Evolutionary conservation across 75 land plant species (phyloP).

Genomic region (Isoetes taiwanensis): DNA sequence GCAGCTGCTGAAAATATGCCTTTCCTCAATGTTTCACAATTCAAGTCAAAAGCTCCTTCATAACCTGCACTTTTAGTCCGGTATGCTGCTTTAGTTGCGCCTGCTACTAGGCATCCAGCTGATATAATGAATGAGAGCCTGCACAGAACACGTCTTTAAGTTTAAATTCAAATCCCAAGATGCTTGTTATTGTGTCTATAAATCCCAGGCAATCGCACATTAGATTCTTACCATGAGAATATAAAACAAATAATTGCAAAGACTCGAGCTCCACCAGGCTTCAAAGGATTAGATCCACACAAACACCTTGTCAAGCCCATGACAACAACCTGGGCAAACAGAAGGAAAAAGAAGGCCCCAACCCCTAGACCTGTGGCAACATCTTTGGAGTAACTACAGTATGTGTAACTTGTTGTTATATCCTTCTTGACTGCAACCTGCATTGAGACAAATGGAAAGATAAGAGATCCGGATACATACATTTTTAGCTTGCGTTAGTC

Average conservation of each 20-base stretch:
- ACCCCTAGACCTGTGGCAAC: background rate
- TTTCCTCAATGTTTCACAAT: conserved; percentile 51
- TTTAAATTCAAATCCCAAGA: too few relatives aligned
- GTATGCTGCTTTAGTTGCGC: conserved; percentile 60
- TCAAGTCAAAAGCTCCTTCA: conserved; percentile 3
- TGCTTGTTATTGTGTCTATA: too few relatives aligned
- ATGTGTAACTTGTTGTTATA: background rate
- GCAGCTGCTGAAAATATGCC: conserved; percentile 79
- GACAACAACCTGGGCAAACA: background rate
- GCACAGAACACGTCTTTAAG: conserved; percentile 12
- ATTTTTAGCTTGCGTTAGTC: too few relatives aligned
- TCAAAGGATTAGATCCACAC: background rate
- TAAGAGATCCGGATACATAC: too few relatives aligned
- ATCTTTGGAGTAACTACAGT: background rate
- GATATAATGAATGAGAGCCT: conserved; percentile 65
- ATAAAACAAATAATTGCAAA: background rate
- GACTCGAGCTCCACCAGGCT: background rate
- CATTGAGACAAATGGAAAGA: too few relatives aligned
- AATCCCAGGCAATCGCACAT: too few relatives aligned
- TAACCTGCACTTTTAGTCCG: conserved; percentile 12
- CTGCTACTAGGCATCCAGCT: conserved; percentile 49
- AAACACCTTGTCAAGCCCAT: background rate
- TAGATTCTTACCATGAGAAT: conserved; percentile 2
- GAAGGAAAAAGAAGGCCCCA: background rate
- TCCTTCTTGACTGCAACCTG: background rate